These are phyloP conservation scores for Alternaria infectoria DNA, from an alignment of 2,329 filamentous ascomycete genomes.

Conservation along the genomic window DNA sequence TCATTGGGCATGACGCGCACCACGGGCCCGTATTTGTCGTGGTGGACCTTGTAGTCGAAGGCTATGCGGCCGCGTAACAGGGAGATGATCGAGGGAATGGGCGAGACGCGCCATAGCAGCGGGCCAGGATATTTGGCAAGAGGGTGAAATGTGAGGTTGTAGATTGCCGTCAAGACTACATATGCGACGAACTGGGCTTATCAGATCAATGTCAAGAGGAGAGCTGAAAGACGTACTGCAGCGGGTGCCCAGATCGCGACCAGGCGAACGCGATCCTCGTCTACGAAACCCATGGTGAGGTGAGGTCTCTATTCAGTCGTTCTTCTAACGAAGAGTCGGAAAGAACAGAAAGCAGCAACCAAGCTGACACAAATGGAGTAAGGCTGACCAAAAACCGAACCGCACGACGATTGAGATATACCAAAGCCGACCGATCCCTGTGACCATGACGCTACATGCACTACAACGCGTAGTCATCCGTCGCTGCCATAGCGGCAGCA, in stretches of 20 bases:
- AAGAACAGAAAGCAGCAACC: background rate
- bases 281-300: conserved; percentile 33
- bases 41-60: conserved; percentile 39
- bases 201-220: conserved; percentile 4
- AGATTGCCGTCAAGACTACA: conserved; percentile 28
- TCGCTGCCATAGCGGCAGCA: conserved; percentile 16
- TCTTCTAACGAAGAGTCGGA: background rate
- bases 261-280: conserved; percentile 30
- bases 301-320: background rate
- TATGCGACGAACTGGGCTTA: conserved; percentile 26
- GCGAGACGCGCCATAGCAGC: conserved; percentile 37
- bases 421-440: conserved; percentile 20
- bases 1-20: conserved; percentile 45
- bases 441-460: conserved; percentile 21
- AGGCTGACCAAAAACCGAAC: background rate
- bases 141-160: conserved; percentile 39
- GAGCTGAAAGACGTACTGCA: conserved; percentile 23
- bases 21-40: conserved; percentile 45
- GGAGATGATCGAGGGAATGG: conserved; percentile 34
- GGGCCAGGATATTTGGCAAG: conserved; percentile 41
- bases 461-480: conserved; percentile 11
- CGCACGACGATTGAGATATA: conserved; percentile 24
- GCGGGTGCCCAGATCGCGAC: conserved; percentile 31
- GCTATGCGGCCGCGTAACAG: conserved; percentile 37
- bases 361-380: background rate